These are phyloP conservation scores for Exophiala oligosperma DNA, from an alignment of 2,329 filamentous ascomycete genomes.

Conservation along the genomic window DNA sequence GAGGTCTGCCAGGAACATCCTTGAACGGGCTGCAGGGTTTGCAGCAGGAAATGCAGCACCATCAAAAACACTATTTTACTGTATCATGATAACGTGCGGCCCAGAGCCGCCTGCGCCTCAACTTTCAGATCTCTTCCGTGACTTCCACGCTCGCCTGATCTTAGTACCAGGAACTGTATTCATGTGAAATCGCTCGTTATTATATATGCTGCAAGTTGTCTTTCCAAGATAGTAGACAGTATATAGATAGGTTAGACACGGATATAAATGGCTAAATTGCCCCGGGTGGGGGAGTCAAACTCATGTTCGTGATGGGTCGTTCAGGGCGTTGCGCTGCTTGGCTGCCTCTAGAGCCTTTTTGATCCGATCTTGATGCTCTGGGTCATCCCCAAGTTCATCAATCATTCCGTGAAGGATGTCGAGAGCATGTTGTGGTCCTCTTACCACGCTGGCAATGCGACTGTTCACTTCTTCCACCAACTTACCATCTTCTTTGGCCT, in stretches of 20 bases:
- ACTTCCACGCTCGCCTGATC: background rate
- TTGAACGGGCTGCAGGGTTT: background rate
- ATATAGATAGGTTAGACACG: too few species aligned
- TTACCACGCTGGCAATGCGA: constrained; percentile 44
- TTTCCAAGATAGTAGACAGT: too few species aligned
- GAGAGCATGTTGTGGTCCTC: constrained; percentile 39
- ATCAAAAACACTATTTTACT: background rate
- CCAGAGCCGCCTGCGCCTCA: background rate
- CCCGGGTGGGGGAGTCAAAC: too few species aligned
- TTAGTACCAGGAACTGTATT: background rate
- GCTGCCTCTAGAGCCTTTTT: constrained; percentile 54
- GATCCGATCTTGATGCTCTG: constrained; percentile 49
- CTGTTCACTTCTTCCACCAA: constrained; percentile 43
- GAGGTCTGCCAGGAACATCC: background rate
- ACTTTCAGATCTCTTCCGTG: background rate
- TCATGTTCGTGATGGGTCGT: background rate
- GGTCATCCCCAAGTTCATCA: constrained; percentile 37
- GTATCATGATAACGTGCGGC: too few species aligned
- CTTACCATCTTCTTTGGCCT: constrained; percentile 50
- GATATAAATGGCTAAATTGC: too few species aligned
- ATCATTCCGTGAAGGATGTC: constrained; percentile 42
- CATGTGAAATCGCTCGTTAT: too few species aligned
- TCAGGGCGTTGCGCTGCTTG: constrained; percentile 50
- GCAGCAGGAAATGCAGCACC: background rate
- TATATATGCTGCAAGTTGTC: too few species aligned